These are phyloP conservation scores for Manihot esculenta DNA, from an alignment of 441 rosid genomes.

Conservation along the genomic window DNA sequence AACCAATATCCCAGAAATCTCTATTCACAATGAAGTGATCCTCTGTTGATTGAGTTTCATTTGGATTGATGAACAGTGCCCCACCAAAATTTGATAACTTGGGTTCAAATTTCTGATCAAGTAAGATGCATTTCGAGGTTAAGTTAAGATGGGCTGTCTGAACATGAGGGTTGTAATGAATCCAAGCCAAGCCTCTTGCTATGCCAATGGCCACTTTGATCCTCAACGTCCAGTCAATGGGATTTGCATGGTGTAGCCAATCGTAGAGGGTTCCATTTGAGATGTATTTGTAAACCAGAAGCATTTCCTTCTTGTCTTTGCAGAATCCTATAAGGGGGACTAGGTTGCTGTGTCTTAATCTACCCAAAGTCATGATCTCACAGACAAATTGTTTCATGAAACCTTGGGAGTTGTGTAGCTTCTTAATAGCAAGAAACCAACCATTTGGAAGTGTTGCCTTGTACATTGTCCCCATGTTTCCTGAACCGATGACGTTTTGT, in stretches of 20 bases:
- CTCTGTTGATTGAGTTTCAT: too few relatives aligned
- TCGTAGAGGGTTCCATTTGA: constrained; percentile 7
- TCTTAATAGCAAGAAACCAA: constrained; percentile 10
- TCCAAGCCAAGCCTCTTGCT: constrained; percentile 45
- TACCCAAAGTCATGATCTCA: neutral
- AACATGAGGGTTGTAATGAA: constrained; percentile 30
- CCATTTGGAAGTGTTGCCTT: constrained; percentile 15
- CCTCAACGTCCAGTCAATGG: constrained; percentile 16
- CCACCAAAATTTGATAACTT: constrained; percentile 28
- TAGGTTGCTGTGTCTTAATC: constrained; percentile 6
- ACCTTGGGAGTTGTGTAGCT: neutral
- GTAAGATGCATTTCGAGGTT: constrained; percentile 33
- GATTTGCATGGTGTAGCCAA: neutral
- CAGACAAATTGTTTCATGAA: neutral
- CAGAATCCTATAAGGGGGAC: constrained; percentile 10
- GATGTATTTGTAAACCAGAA: constrained; percentile 12
- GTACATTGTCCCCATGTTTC: constrained; percentile 9
- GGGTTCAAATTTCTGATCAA: constrained; percentile 33
- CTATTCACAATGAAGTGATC: too few relatives aligned
- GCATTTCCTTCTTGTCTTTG: neutral
- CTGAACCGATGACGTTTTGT: neutral
- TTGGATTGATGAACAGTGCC: constrained; percentile 16
- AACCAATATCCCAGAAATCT: neutral
- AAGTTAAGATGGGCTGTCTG: constrained; percentile 32
- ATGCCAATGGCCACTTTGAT: constrained; percentile 32